Evolutionary conservation across 2,329 filamentous ascomycete genomes (phyloP).

Genomic region (Aspergillus latus): DNA sequence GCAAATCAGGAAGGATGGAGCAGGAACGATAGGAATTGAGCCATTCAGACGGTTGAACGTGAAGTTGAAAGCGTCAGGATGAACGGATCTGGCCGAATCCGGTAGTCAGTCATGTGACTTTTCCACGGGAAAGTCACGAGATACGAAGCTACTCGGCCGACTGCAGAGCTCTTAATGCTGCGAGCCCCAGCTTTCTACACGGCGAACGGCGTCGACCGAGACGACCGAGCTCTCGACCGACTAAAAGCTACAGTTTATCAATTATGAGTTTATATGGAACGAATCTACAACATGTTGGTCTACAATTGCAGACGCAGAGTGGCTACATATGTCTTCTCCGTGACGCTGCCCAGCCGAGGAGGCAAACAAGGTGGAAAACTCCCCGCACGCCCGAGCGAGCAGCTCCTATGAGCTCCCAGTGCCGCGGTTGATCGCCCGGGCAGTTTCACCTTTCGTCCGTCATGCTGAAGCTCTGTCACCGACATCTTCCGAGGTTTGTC

Average conservation of each 20-base stretch:
- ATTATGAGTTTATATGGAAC: too few relatives aligned
- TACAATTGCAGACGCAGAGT: too few relatives aligned
- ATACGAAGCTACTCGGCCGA: slow-evolving; percentile 1
- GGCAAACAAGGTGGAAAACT: slow-evolving; percentile 9
- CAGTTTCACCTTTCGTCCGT: slow-evolving; percentile 1
- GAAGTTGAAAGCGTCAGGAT: slow-evolving; percentile 7
- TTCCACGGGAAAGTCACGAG: slow-evolving; percentile 21
- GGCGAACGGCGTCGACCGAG: slow-evolving; percentile 9
- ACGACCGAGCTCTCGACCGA: slow-evolving; percentile 6
- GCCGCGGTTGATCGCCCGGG: slow-evolving; percentile 18
- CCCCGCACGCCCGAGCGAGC: slow-evolving; percentile 23
- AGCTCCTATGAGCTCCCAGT: slow-evolving; percentile 12
- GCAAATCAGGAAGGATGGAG: slow-evolving; percentile 10
- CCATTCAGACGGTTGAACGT: slow-evolving; percentile 8
- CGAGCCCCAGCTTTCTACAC: neutral
- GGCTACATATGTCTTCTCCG: too few relatives aligned
- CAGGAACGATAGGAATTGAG: slow-evolving; percentile 11
- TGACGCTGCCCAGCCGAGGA: neutral
- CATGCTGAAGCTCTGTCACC: neutral
- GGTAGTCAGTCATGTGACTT: slow-evolving; percentile 20
- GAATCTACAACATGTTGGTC: too few relatives aligned
- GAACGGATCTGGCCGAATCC: slow-evolving; percentile 9
- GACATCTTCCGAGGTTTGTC: slow-evolving; percentile 8
- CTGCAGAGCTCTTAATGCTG: neutral
- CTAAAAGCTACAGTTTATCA: neutral